Evolutionary conservation across 2,329 filamentous ascomycete genomes (phyloP).

Genomic region (Decorospora gaudefroyi): DNA sequence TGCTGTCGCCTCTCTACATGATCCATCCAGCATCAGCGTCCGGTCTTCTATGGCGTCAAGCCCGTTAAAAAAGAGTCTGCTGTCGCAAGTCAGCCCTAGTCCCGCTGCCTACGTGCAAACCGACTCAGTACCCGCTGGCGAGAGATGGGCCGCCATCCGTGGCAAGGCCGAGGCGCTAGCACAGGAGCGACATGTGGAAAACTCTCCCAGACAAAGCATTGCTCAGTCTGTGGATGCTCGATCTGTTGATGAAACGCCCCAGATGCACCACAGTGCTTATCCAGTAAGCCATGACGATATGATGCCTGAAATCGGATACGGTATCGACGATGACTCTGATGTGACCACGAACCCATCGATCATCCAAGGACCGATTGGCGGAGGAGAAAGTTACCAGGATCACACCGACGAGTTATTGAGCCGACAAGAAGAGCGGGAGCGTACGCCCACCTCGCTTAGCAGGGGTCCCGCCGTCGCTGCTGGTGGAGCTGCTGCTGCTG

Average conservation of each 20-base stretch:
- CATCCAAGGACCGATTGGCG: constrained; percentile 73
- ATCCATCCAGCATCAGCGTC: constrained; percentile 73
- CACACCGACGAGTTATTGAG: constrained; percentile 45
- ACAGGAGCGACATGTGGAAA: constrained; percentile 40
- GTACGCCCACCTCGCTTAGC: constrained; percentile 39
- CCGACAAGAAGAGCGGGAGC: constrained; percentile 43
- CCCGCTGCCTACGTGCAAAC: constrained; percentile 24
- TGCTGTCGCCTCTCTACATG: constrained; percentile 85
- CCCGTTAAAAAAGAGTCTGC: constrained; percentile 29
- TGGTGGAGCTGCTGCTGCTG: constrained; percentile 57
- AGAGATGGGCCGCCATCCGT: constrained; percentile 49
- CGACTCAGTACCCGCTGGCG: constrained; percentile 35
- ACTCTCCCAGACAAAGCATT: constrained; percentile 61
- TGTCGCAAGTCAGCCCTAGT: constrained; percentile 34
- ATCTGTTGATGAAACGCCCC: constrained; percentile 46
- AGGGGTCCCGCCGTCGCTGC: constrained; percentile 46
- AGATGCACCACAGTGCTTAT: constrained; percentile 70
- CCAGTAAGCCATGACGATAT: constrained; percentile 68
- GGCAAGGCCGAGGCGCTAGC: constrained; percentile 49
- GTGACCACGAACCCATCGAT: constrained; percentile 84
- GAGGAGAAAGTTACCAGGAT: constrained; percentile 52
- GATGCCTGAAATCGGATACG: constrained; percentile 77
- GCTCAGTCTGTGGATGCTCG: constrained; percentile 50
- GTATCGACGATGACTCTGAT: constrained; percentile 62
- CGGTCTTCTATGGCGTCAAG: constrained; percentile 42